phyloP scores from a whole-genome alignment of 129 eudicot species.

The Pseudognaphalium luteoalbum region DNA sequence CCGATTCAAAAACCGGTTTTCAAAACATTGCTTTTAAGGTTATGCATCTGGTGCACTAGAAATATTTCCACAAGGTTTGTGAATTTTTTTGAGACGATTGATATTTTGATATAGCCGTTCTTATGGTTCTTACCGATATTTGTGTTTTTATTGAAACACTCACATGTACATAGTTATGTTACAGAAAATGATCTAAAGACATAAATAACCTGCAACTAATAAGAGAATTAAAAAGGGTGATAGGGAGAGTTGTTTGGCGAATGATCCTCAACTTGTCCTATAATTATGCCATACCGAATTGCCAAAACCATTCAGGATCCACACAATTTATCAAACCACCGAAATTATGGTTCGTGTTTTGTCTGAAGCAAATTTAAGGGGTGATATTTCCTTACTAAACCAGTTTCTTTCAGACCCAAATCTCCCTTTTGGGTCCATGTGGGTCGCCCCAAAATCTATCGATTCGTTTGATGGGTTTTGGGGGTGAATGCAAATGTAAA shows the following conservation, averaged over 20 bases:
- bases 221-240: neutral
- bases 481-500: conserved; percentile 28
- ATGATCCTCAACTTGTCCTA: conserved; percentile 30
- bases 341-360: conserved; percentile 32
- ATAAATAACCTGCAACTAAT: neutral
- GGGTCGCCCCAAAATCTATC: conserved; percentile 50
- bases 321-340: conserved; percentile 8
- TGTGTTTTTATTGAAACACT: no score
- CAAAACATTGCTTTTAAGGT: no score
- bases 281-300: conserved; percentile 28
- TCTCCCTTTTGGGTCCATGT: conserved; percentile 44
- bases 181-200: neutral
- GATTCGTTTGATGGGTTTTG: conserved; percentile 62
- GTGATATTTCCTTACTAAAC: neutral
- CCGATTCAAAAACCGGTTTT: no score
- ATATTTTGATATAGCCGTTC: no score
- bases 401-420: conserved; percentile 32
- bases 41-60: no score
- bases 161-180: no score
- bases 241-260: conserved; percentile 9
- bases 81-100: no score
- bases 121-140: no score
- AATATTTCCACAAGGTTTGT: no score
- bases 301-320: conserved; percentile 18
- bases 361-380: conserved; percentile 1